Conservation (phyloP, 805 yeast genomes). For the Ogataea ramenticola region DNA sequence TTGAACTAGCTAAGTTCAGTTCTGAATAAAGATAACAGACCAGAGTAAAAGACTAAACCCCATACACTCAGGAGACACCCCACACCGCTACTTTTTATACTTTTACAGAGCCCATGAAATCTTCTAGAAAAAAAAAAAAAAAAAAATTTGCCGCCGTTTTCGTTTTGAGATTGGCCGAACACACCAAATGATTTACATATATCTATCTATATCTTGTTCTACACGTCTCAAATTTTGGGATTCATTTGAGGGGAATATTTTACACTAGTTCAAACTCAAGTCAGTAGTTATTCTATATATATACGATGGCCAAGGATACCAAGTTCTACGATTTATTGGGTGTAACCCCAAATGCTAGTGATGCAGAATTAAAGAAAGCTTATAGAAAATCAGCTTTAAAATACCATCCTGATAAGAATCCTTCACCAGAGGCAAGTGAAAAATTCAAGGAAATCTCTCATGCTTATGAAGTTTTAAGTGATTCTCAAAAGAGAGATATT, state of each 20-base stretch:
- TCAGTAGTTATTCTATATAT: no score
- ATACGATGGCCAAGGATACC: constrained; percentile 68
- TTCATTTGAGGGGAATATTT: no score
- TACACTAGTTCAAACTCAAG: no score
- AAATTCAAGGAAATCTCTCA: constrained; percentile 86
- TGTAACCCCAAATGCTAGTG: constrained; percentile 62
- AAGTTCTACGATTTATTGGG: constrained; percentile 70
- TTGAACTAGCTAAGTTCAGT: no score
- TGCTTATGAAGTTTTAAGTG: constrained; percentile 85
- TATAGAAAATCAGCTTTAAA: constrained; percentile 76
- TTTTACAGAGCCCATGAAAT: not conserved
- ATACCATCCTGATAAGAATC: constrained; percentile 79
- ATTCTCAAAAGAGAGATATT: constrained; percentile 77
- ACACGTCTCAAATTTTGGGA: no score
- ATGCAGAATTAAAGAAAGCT: constrained; percentile 70
- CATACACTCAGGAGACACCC: not conserved
- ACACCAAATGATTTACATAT: no score
- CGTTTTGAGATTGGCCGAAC: not conserved
- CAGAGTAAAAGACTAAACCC: no score
- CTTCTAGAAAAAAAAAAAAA: not conserved
- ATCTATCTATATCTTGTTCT: no score
- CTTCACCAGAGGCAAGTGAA: constrained; percentile 88
- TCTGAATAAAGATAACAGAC: no score
- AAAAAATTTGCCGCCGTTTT: not conserved
- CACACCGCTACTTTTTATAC: not conserved